phyloP scores from a whole-genome alignment of 352 stramenopile genomes.

The Phytophthora foliorum region DNA sequence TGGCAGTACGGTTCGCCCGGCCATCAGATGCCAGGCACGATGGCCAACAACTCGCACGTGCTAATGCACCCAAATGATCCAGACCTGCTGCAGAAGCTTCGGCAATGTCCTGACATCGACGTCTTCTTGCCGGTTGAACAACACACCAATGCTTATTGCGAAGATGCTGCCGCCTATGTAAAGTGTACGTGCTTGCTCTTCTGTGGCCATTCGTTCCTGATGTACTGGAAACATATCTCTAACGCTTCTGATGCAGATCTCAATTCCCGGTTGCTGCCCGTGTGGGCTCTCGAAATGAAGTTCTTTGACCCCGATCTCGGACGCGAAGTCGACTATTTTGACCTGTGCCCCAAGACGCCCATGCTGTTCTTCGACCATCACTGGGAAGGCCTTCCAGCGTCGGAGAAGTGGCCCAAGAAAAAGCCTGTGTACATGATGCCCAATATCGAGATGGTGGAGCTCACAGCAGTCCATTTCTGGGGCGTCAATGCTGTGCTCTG shows the following conservation, averaged over 20 bases:
- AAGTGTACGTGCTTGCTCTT: conserved; percentile 45
- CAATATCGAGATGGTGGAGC: conserved; percentile 68
- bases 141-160: conserved; percentile 55
- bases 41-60: conserved; percentile 30
- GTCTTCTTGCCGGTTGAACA: conserved; percentile 49
- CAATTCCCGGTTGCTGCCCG: conserved; percentile 43
- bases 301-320: conserved; percentile 33
- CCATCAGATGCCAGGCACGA: conserved; percentile 32
- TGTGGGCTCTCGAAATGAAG: conserved; percentile 43
- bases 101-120: conserved; percentile 54
- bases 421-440: conserved; percentile 63
- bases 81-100: conserved; percentile 47
- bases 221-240: background rate
- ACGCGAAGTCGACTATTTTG: conserved; percentile 57
- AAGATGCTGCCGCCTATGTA: conserved; percentile 60
- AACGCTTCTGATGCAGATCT: conserved; percentile 33
- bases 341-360: conserved; percentile 59
- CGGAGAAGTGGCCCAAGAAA: conserved; percentile 35
- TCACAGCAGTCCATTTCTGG: conserved; percentile 60
- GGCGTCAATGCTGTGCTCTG: conserved; percentile 64
- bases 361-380: conserved; percentile 71
- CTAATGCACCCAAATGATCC: conserved; percentile 38
- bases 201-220: background rate
- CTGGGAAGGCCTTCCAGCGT: conserved; percentile 40
- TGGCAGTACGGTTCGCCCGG: conserved; percentile 48